Conservation (phyloP, 1,284 basidiomycete species). For the Trichosporon asahii region DNA sequence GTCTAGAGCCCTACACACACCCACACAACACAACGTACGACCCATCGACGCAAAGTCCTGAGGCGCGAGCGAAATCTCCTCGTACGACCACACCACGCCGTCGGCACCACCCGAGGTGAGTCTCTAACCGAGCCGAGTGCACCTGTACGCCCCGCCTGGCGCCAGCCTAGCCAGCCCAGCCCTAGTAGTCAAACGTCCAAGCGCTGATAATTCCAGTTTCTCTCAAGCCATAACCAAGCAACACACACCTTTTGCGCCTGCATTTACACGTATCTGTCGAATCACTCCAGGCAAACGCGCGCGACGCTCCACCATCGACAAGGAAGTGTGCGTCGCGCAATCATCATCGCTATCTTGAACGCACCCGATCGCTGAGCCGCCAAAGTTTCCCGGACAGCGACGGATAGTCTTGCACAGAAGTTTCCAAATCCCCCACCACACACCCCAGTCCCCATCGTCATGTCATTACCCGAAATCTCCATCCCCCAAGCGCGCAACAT, state of each 20-base stretch:
- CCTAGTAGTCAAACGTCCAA: not conserved
- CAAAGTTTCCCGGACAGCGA: not conserved
- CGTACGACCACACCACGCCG: not conserved
- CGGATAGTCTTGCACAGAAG: not conserved
- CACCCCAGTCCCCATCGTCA: not conserved
- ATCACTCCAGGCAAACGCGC: not conserved
- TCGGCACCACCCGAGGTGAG: slow-evolving; percentile 1
- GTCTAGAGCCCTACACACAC: not conserved
- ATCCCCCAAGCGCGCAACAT: slow-evolving; percentile 51
- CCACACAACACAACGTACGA: not conserved
- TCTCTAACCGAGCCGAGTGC: not conserved
- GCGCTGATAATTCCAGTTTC: slow-evolving; percentile 3
- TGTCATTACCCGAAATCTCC: slow-evolving; percentile 44
- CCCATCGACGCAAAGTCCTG: not conserved
- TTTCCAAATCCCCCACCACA: not conserved
- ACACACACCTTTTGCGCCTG: not conserved
- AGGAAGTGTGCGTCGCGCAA: slow-evolving; percentile 1
- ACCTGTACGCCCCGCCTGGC: not conserved
- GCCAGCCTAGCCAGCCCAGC: no score
- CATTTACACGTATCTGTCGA: not conserved
- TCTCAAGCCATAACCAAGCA: not conserved
- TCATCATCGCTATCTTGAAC: not conserved
- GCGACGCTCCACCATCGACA: not conserved
- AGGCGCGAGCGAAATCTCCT: not conserved
- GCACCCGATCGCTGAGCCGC: not conserved